Base-by-base conservation (phyloP, 306 rosid species). In the Delonix regia region DNA sequence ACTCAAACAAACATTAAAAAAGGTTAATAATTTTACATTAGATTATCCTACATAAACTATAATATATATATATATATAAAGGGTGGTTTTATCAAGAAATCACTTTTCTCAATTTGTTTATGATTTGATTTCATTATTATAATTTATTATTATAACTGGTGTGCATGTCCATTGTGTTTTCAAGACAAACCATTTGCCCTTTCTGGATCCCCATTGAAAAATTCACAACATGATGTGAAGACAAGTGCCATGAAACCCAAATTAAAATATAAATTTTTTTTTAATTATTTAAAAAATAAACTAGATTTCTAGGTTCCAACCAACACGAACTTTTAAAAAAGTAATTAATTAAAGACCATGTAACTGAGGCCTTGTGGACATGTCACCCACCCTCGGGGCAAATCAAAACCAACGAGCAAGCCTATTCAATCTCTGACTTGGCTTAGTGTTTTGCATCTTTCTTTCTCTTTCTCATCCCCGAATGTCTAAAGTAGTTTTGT, bases 331-430 rank as follows among this genome's bases (percentile, higher is more conserved):
- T 60, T 76, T 14, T 57, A 63, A 75, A 82, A 2, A 73, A 80
- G 71, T 64, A 82, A 73, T 69, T 55, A 82, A 80, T 77, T 85
- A 45, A 85, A 82, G 84, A 75, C 80, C 77, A 53, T 71, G 82
- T 82, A 77, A 71, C 81, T 74, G 76, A 85, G 85, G 56, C 85
- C 84, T 74, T 80, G 76, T 80, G 85, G 84, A 82, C 88, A 73
- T 87, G 91, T 85, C 73, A 82, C 85, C 91, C 88, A 85, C 88
- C 87, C 85, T 76, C 83, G 80, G 4, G 79, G 87, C 88, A 87
- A 85, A 85, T 82, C 87, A 85, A 77, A 86, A 82, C 88, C 71
- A 39, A 44, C 21, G 16, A 74, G 76, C 64, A 36, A 64, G 24
- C 76, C 47, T 73, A 47, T 81, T 57, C 22, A 73, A 38, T 77